Percentiles rank a stretch among this genome's conserved stretches.
These are phyloP conservation scores for Pugionium dolabratum DNA, from an alignment of 345 rosid genomes.

Conservation along the genomic window DNA sequence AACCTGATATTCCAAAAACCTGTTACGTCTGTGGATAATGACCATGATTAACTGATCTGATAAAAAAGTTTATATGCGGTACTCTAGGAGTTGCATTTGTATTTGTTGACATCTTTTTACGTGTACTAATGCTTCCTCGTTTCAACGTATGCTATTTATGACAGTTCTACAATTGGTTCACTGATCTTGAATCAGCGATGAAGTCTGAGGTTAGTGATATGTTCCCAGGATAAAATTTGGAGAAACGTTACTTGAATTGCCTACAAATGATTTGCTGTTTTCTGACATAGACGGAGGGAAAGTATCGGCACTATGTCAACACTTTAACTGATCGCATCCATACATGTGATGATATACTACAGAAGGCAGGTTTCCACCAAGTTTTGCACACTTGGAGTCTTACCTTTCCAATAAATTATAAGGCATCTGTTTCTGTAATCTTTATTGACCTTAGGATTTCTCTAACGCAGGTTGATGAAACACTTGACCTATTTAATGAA, in stretches of 20 bases:
- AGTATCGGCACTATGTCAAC: conserved; percentile 85
- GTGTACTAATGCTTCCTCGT: conserved; percentile 25
- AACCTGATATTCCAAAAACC: neutral
- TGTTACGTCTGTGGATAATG: conserved; percentile 5
- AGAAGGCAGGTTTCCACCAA: conserved; percentile 53
- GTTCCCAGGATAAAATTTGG: conserved; percentile 15
- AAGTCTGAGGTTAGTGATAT: conserved; percentile 87
- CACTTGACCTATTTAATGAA: conserved; percentile 77
- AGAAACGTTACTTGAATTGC: conserved; percentile 8
- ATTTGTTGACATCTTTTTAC: conserved; percentile 2
- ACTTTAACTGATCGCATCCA: conserved; percentile 77
- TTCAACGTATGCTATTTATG: conserved; percentile 4
- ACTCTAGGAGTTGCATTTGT: neutral
- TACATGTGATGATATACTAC: conserved; percentile 87
- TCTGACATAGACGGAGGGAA: conserved; percentile 78
- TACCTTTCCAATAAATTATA: neutral
- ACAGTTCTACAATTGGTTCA: conserved; percentile 97
- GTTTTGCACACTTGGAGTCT: conserved; percentile 15
- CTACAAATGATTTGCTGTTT: conserved; percentile 9
- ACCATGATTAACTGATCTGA: conserved; percentile 5
- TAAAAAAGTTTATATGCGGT: neutral
- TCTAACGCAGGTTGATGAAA: conserved; percentile 77
- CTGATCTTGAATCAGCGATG: conserved; percentile 97
- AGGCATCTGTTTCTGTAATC: conserved; percentile 1
- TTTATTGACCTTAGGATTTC: neutral